Evolutionary conservation across 2,329 filamentous ascomycete genomes (phyloP), one percentile per base, ranked within the genome.

Genomic region (Diplocarpon rosae): DNA sequence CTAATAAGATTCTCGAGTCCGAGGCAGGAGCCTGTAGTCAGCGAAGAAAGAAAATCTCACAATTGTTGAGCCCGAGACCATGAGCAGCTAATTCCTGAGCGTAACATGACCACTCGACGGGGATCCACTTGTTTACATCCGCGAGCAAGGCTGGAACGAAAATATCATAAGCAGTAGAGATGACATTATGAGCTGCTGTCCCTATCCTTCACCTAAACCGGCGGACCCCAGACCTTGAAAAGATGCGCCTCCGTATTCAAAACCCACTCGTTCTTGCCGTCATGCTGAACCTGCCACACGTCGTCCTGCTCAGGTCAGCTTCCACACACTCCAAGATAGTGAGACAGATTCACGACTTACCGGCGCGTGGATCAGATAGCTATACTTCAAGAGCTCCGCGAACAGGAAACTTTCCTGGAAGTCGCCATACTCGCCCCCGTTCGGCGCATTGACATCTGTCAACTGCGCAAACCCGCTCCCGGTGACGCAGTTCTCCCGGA

Each of bases 331-430:
- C 45, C 36, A 8, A 54, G 44, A 11, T 5, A 32, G 11, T 20
- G 13, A 10, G 27, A 30, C 14, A 28, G 37, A 38, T 15, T 31
- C 28, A 30, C 10, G n/a, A 54, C 58, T 54, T 47, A 60, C 59
- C 42, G 55, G 54, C 7, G 52, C 50, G 33, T 61, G 56, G 28
- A 85, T 83, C 55, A 93, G 62, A 65, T 85, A 93, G 45, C 74
- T 69, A 62, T 93, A 93, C 70, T 94, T 94, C 62, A 94, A 61
- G 50, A 88, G 83, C 68, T 94, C 87, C 0, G 87, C 86, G 62
- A 93, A 87, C 69, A 84, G 80, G 66, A 92, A 94, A 56, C 83
- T 89, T 66, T 94, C 85, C 70, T 90, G 83, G 61, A 82, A 80
- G 61, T 94, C 76, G 34, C 64, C 63, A 47, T 73, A 77, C 0